Conservation (phyloP, 257 asterid species). For the Capsicum chinense region DNA sequence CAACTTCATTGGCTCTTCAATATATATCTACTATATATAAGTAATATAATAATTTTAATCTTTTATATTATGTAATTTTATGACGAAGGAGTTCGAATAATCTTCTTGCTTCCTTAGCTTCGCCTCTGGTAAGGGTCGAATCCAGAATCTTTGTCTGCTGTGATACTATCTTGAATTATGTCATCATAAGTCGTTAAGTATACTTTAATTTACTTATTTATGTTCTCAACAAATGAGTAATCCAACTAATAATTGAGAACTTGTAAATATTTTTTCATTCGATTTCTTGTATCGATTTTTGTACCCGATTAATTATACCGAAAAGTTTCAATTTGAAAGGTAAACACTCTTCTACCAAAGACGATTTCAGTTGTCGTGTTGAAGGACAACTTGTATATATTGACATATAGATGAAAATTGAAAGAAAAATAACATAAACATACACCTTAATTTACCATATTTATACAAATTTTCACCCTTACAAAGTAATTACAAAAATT, state of each 20-base stretch:
- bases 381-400: background rate
- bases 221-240: background rate
- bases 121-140: background rate
- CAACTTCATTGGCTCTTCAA: background rate
- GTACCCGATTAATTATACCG: accelerated
- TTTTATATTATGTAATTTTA: background rate
- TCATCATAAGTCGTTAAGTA: background rate
- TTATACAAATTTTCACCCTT: no score
- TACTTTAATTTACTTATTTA: background rate
- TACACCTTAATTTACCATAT: no score
- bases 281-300: background rate
- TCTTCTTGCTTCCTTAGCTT: background rate
- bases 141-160: background rate
- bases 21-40: no score
- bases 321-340: background rate
- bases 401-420: background rate
- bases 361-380: background rate
- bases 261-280: background rate
- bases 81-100: background rate
- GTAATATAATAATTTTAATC: background rate
- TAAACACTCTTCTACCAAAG: background rate
- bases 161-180: background rate
- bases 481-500: no score
- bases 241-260: background rate
- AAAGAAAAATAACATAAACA: no score